Evolutionary conservation across 768 basidiomycete genomes (phyloP).

Genomic region (Ramaria sp.): DNA sequence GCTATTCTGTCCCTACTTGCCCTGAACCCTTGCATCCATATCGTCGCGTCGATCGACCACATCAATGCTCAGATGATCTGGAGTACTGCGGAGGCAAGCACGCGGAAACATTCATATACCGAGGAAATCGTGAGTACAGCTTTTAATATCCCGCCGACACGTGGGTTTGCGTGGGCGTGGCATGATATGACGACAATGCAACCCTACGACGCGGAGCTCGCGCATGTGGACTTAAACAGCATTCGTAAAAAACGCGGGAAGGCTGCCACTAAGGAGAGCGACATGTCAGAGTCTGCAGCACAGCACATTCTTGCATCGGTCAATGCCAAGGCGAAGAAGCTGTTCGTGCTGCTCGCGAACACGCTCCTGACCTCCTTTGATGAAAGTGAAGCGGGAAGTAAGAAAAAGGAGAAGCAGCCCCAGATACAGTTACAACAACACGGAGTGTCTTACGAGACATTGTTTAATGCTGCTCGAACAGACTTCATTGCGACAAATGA

Average conservation of each 20-base stretch:
- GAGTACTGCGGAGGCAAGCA: conserved; percentile 51
- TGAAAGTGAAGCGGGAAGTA: conserved; percentile 21
- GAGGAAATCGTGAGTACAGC: conserved; percentile 11
- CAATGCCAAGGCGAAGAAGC: conserved; percentile 73
- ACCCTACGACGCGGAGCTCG: conserved; percentile 72
- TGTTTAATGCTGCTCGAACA: conserved; percentile 68
- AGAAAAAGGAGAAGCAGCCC: conserved; percentile 24
- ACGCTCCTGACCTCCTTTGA: conserved; percentile 55
- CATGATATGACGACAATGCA: conserved; percentile 84
- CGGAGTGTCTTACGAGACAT: conserved; percentile 51
- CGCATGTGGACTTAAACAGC: conserved; percentile 53
- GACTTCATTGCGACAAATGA: conserved; percentile 87
- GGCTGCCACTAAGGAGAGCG: conserved; percentile 21
- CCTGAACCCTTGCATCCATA: conserved; percentile 62
- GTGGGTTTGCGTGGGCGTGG: conserved; percentile 71
- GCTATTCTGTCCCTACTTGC: conserved; percentile 65
- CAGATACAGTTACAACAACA: conserved; percentile 27
- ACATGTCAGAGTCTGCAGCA: conserved; percentile 68
- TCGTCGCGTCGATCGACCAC: conserved; percentile 82
- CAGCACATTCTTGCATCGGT: conserved; percentile 79
- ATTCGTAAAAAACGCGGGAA: conserved; percentile 30
- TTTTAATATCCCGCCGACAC: conserved; percentile 12
- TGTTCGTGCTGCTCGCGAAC: conserved; percentile 63
- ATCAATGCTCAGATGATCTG: conserved; percentile 78
- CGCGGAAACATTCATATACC: conserved; percentile 29